Percentiles rank a stretch among this genome's conserved stretches.
phyloP scores from a whole-genome alignment of 75 land plant species.

The Sequoia sempervirens region DNA sequence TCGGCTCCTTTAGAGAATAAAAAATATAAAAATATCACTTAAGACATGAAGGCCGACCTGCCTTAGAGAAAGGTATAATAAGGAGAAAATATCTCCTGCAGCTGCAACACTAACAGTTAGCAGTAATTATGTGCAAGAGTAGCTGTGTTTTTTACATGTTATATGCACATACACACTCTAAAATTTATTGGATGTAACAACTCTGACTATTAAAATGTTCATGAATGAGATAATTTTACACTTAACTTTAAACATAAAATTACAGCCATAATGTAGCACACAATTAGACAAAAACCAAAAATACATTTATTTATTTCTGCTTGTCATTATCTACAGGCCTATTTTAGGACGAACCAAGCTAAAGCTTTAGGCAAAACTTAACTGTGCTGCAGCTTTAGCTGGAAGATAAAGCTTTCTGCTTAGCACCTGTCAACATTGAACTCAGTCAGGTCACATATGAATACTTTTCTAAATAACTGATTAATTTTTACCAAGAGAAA shows the following conservation, averaged over 20 bases:
- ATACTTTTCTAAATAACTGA: neutral
- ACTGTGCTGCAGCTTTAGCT: conserved; percentile 55
- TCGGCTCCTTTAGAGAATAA: too few relatives aligned
- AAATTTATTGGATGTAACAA: neutral
- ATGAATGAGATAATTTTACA: neutral
- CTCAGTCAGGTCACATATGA: neutral
- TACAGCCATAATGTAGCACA: neutral
- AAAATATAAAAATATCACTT: too few relatives aligned
- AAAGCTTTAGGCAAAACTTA: conserved; percentile 22
- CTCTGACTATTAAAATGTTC: neutral
- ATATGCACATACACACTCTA: neutral
- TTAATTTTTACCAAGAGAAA: neutral
- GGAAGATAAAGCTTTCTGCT: conserved; percentile 90
- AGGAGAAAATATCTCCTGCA: too few relatives aligned
- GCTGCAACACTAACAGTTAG: neutral
- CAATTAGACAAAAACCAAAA: neutral
- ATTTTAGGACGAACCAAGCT: neutral
- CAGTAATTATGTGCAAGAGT: neutral
- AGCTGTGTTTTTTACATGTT: too few relatives aligned
- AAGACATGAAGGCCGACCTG: too few relatives aligned
- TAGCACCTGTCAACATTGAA: conserved; percentile 52
- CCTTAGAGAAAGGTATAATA: too few relatives aligned
- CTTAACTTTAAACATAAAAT: neutral
- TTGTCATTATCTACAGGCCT: neutral
- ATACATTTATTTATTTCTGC: neutral